phyloP scores from a whole-genome alignment of 768 basidiomycete species.

The Tricholoma terreum region DNA sequence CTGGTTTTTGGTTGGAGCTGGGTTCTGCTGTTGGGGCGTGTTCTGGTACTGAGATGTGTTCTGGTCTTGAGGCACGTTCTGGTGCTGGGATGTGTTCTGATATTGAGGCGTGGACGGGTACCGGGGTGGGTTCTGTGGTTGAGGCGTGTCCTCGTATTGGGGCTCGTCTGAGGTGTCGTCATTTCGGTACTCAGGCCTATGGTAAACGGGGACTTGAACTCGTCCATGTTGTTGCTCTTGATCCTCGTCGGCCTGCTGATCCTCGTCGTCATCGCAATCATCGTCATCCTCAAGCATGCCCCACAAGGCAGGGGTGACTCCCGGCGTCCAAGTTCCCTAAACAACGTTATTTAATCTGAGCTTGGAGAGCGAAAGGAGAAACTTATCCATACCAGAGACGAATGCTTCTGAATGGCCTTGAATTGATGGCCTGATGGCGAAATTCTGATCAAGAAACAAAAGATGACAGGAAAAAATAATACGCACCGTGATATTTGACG shows the following conservation, averaged over 20 bases:
- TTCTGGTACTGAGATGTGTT: constrained; percentile 23
- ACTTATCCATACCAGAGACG: constrained; percentile 50
- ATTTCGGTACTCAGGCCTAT: background rate
- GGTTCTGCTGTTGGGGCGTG: too few relatives aligned
- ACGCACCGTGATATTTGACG: constrained; percentile 54
- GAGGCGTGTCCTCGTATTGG: background rate
- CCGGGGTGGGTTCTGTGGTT: constrained; percentile 9
- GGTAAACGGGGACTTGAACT: constrained; percentile 12
- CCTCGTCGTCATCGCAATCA: constrained; percentile 21
- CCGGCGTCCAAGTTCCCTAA: constrained; percentile 69
- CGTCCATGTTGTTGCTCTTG: constrained; percentile 28
- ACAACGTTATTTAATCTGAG: background rate
- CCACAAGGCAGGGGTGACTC: constrained; percentile 64
- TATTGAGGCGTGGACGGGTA: constrained; percentile 17
- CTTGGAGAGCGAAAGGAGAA: background rate
- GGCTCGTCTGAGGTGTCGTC: background rate
- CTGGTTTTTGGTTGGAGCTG: constrained; percentile 18
- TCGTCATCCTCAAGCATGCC: constrained; percentile 38
- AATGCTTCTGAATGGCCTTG: constrained; percentile 71
- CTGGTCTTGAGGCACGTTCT: background rate
- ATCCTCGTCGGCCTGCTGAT: constrained; percentile 16
- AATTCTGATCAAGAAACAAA: background rate
- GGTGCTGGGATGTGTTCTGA: background rate
- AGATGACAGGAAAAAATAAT: background rate
- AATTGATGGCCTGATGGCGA: constrained; percentile 46